Evolutionary conservation across 345 rosid genomes (phyloP).

Genomic region (Isatis tinctoria): DNA sequence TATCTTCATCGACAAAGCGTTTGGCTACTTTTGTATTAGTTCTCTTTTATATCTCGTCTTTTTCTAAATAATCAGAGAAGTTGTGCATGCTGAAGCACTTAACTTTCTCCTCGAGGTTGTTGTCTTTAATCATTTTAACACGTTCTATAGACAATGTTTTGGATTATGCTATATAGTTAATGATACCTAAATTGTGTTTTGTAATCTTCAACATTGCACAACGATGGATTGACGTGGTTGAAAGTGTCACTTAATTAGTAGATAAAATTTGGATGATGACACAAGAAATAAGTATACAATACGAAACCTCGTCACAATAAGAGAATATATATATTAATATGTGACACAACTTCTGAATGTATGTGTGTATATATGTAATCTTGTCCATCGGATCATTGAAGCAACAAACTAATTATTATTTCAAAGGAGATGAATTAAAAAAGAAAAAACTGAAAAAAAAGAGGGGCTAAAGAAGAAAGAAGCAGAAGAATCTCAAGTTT

Average conservation of each 20-base stretch:
- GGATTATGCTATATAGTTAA: too few species aligned
- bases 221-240: neutral
- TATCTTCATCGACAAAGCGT: neutral
- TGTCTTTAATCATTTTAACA: constrained; percentile 5
- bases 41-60: neutral
- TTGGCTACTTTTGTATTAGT: neutral
- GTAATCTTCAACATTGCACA: neutral
- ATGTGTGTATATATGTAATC: constrained; percentile 6
- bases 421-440: neutral
- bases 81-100: constrained; percentile 22
- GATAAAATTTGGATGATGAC: neutral
- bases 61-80: constrained; percentile 24
- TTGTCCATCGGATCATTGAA: constrained; percentile 6
- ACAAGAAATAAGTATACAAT: neutral
- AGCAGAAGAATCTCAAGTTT: constrained; percentile 6
- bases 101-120: constrained; percentile 13
- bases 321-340: constrained; percentile 4
- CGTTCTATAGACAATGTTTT: neutral
- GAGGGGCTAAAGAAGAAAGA: neutral
- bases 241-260: neutral
- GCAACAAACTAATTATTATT: constrained; percentile 24
- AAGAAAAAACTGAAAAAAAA: neutral
- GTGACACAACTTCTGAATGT: constrained; percentile 2
- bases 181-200: neutral
- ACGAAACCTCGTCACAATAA: neutral